Conservation (phyloP, 2,329 filamentous ascomycete species). For the Colletotrichum trifolii region DNA sequence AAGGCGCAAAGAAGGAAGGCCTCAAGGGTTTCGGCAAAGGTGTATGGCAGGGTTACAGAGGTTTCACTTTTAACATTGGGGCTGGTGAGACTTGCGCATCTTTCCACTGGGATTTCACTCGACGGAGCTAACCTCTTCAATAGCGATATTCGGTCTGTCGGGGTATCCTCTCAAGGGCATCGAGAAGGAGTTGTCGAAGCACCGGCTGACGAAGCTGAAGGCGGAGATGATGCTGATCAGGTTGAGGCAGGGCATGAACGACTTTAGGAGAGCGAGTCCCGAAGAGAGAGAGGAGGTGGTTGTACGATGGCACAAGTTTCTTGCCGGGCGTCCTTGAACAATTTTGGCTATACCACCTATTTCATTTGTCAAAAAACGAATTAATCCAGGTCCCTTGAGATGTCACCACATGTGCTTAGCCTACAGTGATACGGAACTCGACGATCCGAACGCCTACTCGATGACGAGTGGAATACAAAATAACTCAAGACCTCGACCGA, state of each 20-base stretch:
- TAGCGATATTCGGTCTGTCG: slow-evolving; percentile 58
- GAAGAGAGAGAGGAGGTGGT: slow-evolving; percentile 40
- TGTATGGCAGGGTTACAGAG: slow-evolving; percentile 56
- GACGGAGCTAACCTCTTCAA: neutral
- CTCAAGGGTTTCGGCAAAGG: slow-evolving; percentile 71
- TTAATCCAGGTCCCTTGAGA: neutral
- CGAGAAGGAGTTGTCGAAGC: slow-evolving; percentile 58
- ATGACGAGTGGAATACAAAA: no score
- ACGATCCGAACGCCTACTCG: no score
- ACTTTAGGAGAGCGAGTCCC: slow-evolving; percentile 40
- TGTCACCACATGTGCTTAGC: no score
- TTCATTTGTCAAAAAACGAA: slow-evolving; percentile 13
- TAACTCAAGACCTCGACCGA: no score
- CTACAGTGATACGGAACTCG: no score
- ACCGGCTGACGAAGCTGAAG: slow-evolving; percentile 45
- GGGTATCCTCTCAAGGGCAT: slow-evolving; percentile 66
- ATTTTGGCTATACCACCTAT: slow-evolving; percentile 16
- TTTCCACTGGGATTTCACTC: no score
- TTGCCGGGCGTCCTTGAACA: slow-evolving; percentile 8
- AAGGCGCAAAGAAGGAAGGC: slow-evolving; percentile 72
- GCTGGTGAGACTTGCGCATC: slow-evolving; percentile 40
- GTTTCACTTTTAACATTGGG: slow-evolving; percentile 56
- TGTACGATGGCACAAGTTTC: slow-evolving; percentile 42
- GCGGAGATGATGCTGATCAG: slow-evolving; percentile 48
- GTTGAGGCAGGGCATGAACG: slow-evolving; percentile 44